Evolutionary conservation across 148 eudicot species (phyloP).

Genomic region (Camellia japonica): DNA sequence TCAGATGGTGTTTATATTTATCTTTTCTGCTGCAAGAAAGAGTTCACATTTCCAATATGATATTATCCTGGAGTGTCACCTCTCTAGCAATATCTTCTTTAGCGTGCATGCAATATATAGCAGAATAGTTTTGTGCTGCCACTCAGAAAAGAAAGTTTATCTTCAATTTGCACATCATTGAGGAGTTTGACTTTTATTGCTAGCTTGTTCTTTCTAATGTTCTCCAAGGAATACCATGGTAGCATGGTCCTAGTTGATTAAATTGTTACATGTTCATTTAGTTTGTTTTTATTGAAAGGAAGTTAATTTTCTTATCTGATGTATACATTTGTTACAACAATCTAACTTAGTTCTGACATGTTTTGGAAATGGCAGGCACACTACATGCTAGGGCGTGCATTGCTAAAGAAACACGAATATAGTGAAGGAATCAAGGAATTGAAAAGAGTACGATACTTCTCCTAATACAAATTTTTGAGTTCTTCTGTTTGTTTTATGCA

Average conservation of each 20-base stretch:
- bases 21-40: neutral
- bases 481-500: neutral
- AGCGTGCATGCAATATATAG: neutral
- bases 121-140: neutral
- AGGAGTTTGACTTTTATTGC: neutral
- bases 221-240: neutral
- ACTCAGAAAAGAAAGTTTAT: neutral
- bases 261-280: neutral
- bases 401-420: constrained; percentile 52
- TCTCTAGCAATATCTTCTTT: neutral
- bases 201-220: neutral
- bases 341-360: neutral
- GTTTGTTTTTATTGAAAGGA: neutral
- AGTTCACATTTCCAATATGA: neutral
- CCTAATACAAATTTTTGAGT: neutral
- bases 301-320: neutral
- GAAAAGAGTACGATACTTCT: constrained; percentile 51
- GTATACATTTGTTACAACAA: neutral
- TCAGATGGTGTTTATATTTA: neutral
- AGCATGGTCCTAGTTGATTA: neutral
- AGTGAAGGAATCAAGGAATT: constrained; percentile 64
- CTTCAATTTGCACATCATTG: neutral
- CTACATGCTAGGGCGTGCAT: constrained; percentile 80
- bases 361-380: constrained; percentile 48
- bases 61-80: neutral